Base-by-base conservation (phyloP, 1,284 basidiomycete species). In the Singerocomus inundabilis region DNA sequence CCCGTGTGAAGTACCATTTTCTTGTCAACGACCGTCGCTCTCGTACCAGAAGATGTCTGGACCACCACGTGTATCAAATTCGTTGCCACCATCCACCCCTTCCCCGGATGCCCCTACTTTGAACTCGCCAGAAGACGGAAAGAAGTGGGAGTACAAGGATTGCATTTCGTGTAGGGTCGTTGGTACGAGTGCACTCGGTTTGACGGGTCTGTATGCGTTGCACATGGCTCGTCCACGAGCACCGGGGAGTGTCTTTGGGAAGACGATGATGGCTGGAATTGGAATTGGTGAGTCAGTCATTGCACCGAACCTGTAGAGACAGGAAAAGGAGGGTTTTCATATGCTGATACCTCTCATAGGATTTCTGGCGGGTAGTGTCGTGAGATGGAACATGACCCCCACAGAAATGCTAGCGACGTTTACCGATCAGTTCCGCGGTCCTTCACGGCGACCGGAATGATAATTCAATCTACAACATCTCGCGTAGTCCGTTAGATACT, bases 141-240 rank as follows among this genome's bases (percentile, higher is more conserved):
- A 49, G 16, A 25, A 47, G 0, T 28, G 46, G 57, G 50, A 52
- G 5, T 64, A 66, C 59, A 62, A 66, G 65, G 80, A 80, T 46
- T 79, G 80, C 54, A 50, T 80, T 33, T 72, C 75, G 16, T 80
- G 81, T 62, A 71, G 73, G 52, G 63, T 82, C 46, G 68, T 82
- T 51, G 78, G 79, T 24, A 72, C 78, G 13, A 70, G 68, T 45
- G 73, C 76, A 7, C 71, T 81, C 25, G 72, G 69, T 30, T 70
- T 70, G 12, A 74, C 75, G 18, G 79, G 80, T 10, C 53, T 76
- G 21, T 81, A 81, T 57, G 78, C 79, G 12, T 60, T 82, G 26
- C 70, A 69, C 59, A 74, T 78, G 63, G 71, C 78, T 13, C 73
- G 79, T 46, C 64, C 71, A 32, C 63, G 64, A 46, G 77, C 75